Evolutionary conservation across 2,329 filamentous ascomycete genomes (phyloP).

Genomic region (Fusarium paranaense): DNA sequence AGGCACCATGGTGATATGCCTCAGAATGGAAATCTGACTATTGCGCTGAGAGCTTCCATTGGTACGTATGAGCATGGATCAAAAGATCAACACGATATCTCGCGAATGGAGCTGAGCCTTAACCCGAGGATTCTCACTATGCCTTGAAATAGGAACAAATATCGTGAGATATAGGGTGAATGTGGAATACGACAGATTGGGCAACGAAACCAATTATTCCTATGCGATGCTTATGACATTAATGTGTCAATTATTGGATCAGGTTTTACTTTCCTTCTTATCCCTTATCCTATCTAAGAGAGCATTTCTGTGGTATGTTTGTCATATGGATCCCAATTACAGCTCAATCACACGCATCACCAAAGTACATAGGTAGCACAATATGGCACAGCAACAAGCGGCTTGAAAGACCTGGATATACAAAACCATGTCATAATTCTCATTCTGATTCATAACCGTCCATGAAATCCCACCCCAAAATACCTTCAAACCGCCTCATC

Average conservation of each 20-base stretch:
- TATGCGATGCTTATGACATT: not conserved
- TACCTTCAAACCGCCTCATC: constrained; percentile 13
- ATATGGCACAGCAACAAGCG: not conserved
- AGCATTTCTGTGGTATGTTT: not conserved
- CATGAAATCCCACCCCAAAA: not conserved
- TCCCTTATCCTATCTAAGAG: not conserved
- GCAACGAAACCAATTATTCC: not conserved
- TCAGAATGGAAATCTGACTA: not conserved
- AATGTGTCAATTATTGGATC: fast-evolving
- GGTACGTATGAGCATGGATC: not conserved
- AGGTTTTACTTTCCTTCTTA: not conserved
- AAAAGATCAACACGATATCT: not conserved
- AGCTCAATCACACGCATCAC: not conserved
- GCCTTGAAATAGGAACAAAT: not conserved
- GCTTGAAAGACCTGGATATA: not conserved
- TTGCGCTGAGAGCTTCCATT: not conserved
- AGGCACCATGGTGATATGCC: not conserved
- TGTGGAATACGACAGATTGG: not conserved
- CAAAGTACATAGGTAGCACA: not conserved
- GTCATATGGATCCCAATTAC: not conserved
- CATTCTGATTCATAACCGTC: not conserved
- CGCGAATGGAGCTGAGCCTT: not conserved
- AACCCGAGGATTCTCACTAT: not conserved
- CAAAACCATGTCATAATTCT: not conserved
- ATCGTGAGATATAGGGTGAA: not conserved